phyloP scores from a whole-genome alignment of 331 rosid species.

The Acacia concinna region DNA sequence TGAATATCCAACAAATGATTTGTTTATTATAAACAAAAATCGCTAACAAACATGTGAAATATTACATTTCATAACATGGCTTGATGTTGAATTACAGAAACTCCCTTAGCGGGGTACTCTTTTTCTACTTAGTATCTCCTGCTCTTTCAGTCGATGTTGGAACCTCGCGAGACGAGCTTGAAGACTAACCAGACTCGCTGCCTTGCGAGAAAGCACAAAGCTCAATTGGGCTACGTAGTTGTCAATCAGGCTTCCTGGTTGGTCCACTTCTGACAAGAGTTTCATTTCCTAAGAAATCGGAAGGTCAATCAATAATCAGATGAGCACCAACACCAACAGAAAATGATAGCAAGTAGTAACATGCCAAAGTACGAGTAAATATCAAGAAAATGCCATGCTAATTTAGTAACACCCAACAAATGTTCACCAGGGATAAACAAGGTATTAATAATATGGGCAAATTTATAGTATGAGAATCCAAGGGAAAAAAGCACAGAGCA shows the following conservation, averaged over 20 bases:
- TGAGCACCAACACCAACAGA: not conserved
- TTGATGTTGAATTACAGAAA: slow-evolving; percentile 27
- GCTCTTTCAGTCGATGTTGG: slow-evolving; percentile 93
- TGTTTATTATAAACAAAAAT: slow-evolving; percentile 26
- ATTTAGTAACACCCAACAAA: not conserved
- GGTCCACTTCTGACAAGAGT: slow-evolving; percentile 92
- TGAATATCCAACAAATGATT: slow-evolving; percentile 37
- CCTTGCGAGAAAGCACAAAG: slow-evolving; percentile 95
- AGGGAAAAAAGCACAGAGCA: not conserved
- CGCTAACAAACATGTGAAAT: slow-evolving; percentile 30
- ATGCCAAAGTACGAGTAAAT: not conserved
- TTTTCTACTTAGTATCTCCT: slow-evolving; percentile 89
- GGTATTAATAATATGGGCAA: not conserved
- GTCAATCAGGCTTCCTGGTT: slow-evolving; percentile 92
- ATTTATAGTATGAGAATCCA: not conserved
- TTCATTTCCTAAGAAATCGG: slow-evolving; percentile 81
- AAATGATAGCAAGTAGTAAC: not conserved
- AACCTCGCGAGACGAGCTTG: slow-evolving; percentile 98
- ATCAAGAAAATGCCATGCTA: not conserved
- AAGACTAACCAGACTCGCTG: slow-evolving; percentile 91
- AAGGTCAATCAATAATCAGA: slow-evolving; percentile 10
- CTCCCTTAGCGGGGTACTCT: slow-evolving; percentile 71
- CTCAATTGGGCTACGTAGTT: slow-evolving; percentile 92
- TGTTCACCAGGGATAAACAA: not conserved
- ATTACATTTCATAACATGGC: slow-evolving; percentile 18